Evolutionary conservation across 441 rosid genomes (phyloP).

Genomic region (Brassica hybrid): DNA sequence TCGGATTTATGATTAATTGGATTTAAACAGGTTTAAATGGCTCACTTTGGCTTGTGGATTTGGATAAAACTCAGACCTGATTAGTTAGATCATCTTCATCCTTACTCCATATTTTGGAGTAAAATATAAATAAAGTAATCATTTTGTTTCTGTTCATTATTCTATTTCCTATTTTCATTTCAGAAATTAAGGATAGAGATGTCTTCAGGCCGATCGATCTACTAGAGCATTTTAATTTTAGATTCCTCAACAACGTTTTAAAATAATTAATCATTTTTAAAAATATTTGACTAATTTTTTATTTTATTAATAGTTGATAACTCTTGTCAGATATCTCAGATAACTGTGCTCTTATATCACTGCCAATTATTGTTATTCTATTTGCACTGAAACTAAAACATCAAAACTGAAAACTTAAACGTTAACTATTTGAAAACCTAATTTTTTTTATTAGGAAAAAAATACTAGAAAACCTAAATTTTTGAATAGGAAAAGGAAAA

Average conservation of each 20-base stretch:
- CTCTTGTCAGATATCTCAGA: not conserved
- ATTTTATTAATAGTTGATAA: not conserved
- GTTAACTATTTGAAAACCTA: not conserved
- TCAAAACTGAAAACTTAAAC: not conserved
- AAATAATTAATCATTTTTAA: not conserved
- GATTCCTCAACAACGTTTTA: not conserved
- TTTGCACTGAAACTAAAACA: constrained; percentile 1
- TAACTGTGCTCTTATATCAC: not conserved
- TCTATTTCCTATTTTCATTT: too few species aligned
- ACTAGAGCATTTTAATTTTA: not conserved
- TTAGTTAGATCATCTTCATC: not conserved
- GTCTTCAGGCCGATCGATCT: not conserved
- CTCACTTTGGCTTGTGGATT: not conserved
- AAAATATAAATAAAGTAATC: too few species aligned
- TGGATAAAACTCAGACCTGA: not conserved
- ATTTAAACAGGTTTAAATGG: not conserved
- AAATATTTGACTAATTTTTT: not conserved
- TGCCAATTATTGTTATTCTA: not conserved
- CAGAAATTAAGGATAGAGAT: too few species aligned
- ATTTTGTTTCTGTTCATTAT: too few species aligned
- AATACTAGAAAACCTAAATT: too few species aligned
- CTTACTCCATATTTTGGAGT: not conserved
- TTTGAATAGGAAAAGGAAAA: not conserved
- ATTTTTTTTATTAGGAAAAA: too few species aligned
- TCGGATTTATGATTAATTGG: not conserved